Conservation (phyloP, 1,139 yeast genomes). For the Suhomyces bolitotheri region DNA sequence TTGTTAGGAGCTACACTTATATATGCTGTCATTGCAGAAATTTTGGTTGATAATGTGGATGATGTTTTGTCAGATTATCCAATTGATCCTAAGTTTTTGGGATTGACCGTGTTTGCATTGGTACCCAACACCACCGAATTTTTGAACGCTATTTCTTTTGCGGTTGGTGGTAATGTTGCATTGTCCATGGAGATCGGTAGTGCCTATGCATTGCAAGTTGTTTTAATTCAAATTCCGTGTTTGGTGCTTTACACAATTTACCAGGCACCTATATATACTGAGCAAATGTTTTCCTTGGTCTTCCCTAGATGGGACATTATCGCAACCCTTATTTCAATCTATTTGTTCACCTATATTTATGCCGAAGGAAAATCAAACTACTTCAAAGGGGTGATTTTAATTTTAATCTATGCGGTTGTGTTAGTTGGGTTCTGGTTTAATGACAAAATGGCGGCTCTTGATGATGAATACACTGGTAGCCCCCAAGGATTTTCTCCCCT, state of each 20-base stretch:
- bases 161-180: slow-evolving; percentile 94
- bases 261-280: slow-evolving; percentile 36
- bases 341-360: slow-evolving; percentile 87
- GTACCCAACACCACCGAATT: slow-evolving; percentile 98
- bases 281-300: slow-evolving; percentile 72
- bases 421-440: slow-evolving; percentile 80
- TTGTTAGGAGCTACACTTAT: slow-evolving; percentile 79
- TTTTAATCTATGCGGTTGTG: slow-evolving; percentile 75
- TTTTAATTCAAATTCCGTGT: slow-evolving; percentile 89
- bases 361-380: slow-evolving; percentile 97
- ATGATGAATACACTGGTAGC: slow-evolving; percentile 29
- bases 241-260: slow-evolving; percentile 75
- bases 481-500: too few relatives aligned
- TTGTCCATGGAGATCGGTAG: slow-evolving; percentile 97
- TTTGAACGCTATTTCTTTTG: slow-evolving; percentile 94
- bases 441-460: slow-evolving; percentile 38
- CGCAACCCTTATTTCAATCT: slow-evolving; percentile 82
- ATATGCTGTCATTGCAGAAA: slow-evolving; percentile 93
- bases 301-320: slow-evolving; percentile 96
- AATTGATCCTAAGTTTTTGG: slow-evolving; percentile 85
- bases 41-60: slow-evolving; percentile 91
- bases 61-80: slow-evolving; percentile 75
- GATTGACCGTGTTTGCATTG: slow-evolving; percentile 89
- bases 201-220: slow-evolving; percentile 97
- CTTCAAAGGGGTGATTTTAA: slow-evolving; percentile 89